Base-by-base conservation (phyloP, 371 early-diverging fungal species). In the Mortierella sp. region DNA sequence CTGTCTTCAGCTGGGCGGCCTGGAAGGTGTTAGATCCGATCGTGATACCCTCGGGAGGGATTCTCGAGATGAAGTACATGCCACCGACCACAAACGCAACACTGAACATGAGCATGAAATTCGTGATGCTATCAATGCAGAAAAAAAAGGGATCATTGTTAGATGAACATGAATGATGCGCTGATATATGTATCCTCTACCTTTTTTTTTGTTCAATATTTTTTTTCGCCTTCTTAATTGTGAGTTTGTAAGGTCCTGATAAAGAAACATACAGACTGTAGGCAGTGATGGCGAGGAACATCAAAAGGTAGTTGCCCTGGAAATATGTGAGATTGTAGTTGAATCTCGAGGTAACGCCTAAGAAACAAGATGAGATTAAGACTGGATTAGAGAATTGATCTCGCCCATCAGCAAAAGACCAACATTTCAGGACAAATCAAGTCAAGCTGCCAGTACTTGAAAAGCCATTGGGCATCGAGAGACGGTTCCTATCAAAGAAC, bases 281-380 rank as follows among this genome's bases (percentile, higher is more conserved):
- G 50, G 87, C 80, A 17, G 85, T 71, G 43, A 90, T 76, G 27
- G 75, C 82, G 19, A 88, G 42, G 54, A 90, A 68, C 44, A 90
- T 83, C 56, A 90, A 32, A 30, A 87, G 73, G 59, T 90, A 90
- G 76, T 90, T 90, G 65, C 86, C 83, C 51, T 87, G 88, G 68
- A 86, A 89, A 49, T 89, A 84, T 49, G 79, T 80, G 47, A 89
- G 64, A 66, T 89, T 90, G 56, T 87, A 87, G 70, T 87, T 88
- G 71, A 79, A 55, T 60, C 81, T 60, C 28, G 79, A 75, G n/a
- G 79, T 73, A 43, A 79, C 57, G 49, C 23, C 81, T 80, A 69
- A 15, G 21, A 32, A 42, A 17, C 32, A 14, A 34, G 17, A 28
- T 15, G 42, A 17, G 32, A 31, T 27, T 24, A 37, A 24, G 14